Evolutionary conservation across 768 basidiomycete species (phyloP).

Genomic region (Pleurotus ostreatus): DNA sequence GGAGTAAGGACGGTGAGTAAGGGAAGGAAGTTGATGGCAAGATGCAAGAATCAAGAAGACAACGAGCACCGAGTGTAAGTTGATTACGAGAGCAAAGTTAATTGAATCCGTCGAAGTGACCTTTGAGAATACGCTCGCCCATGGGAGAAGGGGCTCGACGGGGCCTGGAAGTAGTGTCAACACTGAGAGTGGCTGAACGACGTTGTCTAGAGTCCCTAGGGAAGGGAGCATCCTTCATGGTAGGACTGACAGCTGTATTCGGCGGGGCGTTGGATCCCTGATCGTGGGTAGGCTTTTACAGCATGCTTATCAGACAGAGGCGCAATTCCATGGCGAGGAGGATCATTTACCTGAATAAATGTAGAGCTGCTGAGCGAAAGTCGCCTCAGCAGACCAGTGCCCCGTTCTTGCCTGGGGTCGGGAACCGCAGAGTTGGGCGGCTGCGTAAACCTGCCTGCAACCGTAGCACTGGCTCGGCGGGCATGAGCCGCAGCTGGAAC

Average conservation of each 20-base stretch:
- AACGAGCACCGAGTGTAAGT: too few relatives aligned
- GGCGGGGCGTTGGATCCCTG: conserved; percentile 42
- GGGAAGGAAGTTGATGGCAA: conserved; percentile 1
- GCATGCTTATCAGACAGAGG: conserved; percentile 17
- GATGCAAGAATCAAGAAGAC: too few relatives aligned
- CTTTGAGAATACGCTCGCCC: conserved; percentile 89
- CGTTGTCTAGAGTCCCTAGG: conserved; percentile 33
- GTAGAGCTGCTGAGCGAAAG: conserved; percentile 63
- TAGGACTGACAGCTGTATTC: conserved; percentile 43
- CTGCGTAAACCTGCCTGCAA: conserved; percentile 49
- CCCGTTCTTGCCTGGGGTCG: conserved; percentile 56
- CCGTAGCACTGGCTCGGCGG: conserved; percentile 59
- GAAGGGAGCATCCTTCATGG: conserved; percentile 20
- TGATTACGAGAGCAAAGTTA: conserved; percentile 25
- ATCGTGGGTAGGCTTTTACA: conserved; percentile 25
- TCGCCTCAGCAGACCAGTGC: conserved; percentile 66
- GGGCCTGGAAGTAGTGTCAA: conserved; percentile 30
- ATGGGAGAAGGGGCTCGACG: conserved; percentile 80
- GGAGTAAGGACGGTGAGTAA: conserved; percentile 8
- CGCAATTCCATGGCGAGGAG: background rate
- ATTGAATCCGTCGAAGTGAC: conserved; percentile 89
- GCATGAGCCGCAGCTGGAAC: conserved; percentile 40
- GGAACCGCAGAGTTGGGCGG: conserved; percentile 39
- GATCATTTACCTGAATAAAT: conserved; percentile 50
- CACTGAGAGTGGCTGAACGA: conserved; percentile 60